A percentile compares a stretch with the other conserved stretches of the same genome.
Conservation (phyloP, 345 rosid genomes). For the Anastatica hierochuntica region DNA sequence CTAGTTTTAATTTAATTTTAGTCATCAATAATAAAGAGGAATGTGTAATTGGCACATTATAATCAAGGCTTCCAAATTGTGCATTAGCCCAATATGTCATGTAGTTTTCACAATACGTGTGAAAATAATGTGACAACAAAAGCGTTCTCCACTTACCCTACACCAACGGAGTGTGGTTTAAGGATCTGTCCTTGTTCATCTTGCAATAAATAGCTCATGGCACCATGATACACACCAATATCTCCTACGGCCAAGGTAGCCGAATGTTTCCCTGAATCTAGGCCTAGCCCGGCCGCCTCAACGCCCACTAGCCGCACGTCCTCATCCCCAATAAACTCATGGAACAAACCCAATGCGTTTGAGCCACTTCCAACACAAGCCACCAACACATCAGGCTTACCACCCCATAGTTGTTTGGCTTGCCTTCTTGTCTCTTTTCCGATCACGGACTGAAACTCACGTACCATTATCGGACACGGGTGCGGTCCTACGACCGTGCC, state of each 20-base stretch:
- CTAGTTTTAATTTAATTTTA: too few species aligned
- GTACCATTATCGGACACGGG: constrained; percentile 94
- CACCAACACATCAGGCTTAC: constrained; percentile 87
- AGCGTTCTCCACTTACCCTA: constrained; percentile 43
- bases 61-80: too few species aligned
- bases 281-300: constrained; percentile 92
- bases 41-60: too few species aligned
- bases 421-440: constrained; percentile 85
- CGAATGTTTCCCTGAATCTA: constrained; percentile 94
- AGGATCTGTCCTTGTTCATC: constrained; percentile 93
- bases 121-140: not conserved
- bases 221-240: constrained; percentile 90
- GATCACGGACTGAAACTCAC: constrained; percentile 88
- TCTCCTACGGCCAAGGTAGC: constrained; percentile 89
- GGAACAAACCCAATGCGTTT: constrained; percentile 92
- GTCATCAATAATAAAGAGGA: too few species aligned
- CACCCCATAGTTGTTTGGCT: constrained; percentile 87
- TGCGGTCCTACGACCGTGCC: constrained; percentile 98
- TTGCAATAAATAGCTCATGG: constrained; percentile 91
- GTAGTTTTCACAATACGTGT: too few species aligned
- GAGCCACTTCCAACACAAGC: constrained; percentile 98
- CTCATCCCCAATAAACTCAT: constrained; percentile 66
- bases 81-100: too few species aligned
- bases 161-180: constrained; percentile 94
- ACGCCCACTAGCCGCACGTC: constrained; percentile 84